Conservation (phyloP, 495 filamentous ascomycete genomes). For the Delitschia confertaspora region DNA sequence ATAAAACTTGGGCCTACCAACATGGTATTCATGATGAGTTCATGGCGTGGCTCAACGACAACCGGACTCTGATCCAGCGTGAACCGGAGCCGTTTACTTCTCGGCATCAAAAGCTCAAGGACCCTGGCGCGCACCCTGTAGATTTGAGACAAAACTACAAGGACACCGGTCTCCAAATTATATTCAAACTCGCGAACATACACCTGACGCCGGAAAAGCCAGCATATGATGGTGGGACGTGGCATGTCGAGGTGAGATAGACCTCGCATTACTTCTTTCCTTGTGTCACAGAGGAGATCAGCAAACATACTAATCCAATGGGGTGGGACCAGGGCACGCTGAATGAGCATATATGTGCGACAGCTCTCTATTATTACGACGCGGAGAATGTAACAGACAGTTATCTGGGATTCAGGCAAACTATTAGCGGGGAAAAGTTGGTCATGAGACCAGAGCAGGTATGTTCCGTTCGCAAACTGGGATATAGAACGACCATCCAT, state of each 20-base stretch:
- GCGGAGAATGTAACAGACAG: constrained; percentile 51
- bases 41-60: constrained; percentile 5
- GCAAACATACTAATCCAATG: no score
- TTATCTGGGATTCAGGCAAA: constrained; percentile 45
- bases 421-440: no score
- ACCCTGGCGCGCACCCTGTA: constrained; percentile 12
- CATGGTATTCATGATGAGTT: no score
- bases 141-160: constrained; percentile 29
- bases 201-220: constrained; percentile 51
- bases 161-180: constrained; percentile 45
- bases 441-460: no score
- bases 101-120: constrained; percentile 8
- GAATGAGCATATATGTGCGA: constrained; percentile 34
- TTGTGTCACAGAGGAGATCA: no score
- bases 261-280: no score
- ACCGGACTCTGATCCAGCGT: constrained; percentile 22
- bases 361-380: constrained; percentile 41
- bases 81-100: constrained; percentile 35
- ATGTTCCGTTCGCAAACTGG: no score
- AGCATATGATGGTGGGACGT: constrained; percentile 40
- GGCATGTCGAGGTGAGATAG: constrained; percentile 40
- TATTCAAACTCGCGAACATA: constrained; percentile 56
- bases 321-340: no score
- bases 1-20: no score
- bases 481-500: no score